Conservation (phyloP, 805 yeast genomes). For the Schizosaccharomyces cryophilus region DNA sequence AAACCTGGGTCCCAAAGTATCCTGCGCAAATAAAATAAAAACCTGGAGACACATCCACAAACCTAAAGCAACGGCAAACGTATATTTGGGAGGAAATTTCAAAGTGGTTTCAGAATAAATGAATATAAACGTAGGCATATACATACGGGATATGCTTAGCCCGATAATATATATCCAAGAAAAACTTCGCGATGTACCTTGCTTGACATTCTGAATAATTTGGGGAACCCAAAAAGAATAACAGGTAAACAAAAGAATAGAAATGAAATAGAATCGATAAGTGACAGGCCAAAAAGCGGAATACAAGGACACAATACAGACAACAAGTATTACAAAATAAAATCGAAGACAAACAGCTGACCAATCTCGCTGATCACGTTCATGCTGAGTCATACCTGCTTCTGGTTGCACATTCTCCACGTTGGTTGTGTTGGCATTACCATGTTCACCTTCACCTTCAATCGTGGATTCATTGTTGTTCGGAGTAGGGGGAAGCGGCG, state of each 20-base stretch:
- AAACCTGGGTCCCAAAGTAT: slow-evolving; percentile 52
- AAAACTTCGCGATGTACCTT: slow-evolving; percentile 44
- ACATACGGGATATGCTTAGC: slow-evolving; percentile 32
- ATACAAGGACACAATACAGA: slow-evolving; percentile 32
- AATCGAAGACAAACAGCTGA: slow-evolving; percentile 26
- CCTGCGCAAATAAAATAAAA: slow-evolving; percentile 33
- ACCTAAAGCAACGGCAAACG: slow-evolving; percentile 26
- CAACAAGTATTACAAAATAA: slow-evolving; percentile 27
- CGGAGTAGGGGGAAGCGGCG: slow-evolving; percentile 6
- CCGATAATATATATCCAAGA: slow-evolving; percentile 57
- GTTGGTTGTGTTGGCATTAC: background rate
- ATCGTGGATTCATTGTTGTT: background rate
- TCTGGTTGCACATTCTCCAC: slow-evolving; percentile 7
- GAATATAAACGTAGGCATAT: slow-evolving; percentile 40
- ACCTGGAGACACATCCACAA: slow-evolving; percentile 42
- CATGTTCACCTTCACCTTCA: too few relatives aligned
- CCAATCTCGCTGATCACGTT: background rate
- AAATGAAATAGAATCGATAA: slow-evolving; percentile 34
- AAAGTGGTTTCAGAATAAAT: slow-evolving; percentile 19
- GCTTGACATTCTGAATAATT: slow-evolving; percentile 45
- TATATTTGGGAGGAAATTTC: slow-evolving; percentile 44
- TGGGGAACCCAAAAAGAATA: slow-evolving; percentile 81
- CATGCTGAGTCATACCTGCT: slow-evolving; percentile 6
- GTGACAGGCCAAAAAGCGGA: slow-evolving; percentile 37
- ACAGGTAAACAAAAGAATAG: slow-evolving; percentile 22